phyloP scores from a whole-genome alignment of 208 protist species.

The Leishmania amazonensis region DNA sequence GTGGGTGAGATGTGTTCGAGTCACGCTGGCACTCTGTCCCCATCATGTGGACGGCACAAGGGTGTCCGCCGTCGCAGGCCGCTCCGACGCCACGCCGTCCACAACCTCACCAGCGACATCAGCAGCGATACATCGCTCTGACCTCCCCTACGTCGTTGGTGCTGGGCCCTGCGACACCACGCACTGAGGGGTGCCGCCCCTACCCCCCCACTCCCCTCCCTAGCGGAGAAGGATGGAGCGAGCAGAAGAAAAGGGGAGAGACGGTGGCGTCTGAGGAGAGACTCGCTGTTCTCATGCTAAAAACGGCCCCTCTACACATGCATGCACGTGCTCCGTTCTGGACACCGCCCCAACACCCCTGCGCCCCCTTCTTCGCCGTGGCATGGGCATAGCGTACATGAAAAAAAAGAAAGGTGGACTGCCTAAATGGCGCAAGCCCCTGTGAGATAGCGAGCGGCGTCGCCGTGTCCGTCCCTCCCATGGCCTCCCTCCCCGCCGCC shows the following conservation, averaged over 20 bases:
- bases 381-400: background rate
- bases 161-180: background rate
- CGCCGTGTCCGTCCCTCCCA: background rate
- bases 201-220: background rate
- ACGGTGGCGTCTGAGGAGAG: background rate
- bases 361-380: background rate
- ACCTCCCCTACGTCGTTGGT: no score
- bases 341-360: background rate
- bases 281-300: background rate
- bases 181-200: no score
- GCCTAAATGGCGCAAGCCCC: background rate
- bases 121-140: no score
- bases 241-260: background rate
- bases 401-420: conserved; percentile 1
- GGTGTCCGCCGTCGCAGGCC: background rate
- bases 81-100: no score
- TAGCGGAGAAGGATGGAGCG: background rate
- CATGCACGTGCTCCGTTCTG: background rate
- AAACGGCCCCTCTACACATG: background rate
- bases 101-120: no score
- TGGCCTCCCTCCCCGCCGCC: background rate
- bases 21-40: background rate
- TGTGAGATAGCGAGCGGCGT: background rate
- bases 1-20: background rate
- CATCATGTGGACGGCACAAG: background rate